Evolutionary conservation across 2,329 filamentous ascomycete species (phyloP).

Genomic region (Ceratocystiopsis sp.): DNA sequence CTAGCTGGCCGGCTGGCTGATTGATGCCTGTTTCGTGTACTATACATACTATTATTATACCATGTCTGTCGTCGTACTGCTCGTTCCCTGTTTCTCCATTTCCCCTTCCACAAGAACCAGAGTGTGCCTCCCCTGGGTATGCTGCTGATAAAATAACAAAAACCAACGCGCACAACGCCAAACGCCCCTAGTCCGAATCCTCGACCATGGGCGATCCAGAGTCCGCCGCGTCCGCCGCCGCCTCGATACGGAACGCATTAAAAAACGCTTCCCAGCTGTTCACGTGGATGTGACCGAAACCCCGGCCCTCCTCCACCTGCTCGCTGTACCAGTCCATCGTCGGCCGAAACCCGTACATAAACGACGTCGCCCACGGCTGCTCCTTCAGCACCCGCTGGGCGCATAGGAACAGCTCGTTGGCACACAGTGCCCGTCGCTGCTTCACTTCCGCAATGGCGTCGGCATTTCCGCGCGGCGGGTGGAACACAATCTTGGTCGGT

Average conservation of each 20-base stretch:
- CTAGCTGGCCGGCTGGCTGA: no score
- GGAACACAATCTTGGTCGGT: slow-evolving; percentile 23
- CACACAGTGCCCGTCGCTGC: slow-evolving; percentile 12
- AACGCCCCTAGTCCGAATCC: neutral
- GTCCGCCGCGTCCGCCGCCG: neutral
- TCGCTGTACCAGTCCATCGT: slow-evolving; percentile 35
- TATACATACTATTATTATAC: neutral
- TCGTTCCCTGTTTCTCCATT: no score
- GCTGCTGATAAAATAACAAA: no score
- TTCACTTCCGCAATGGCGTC: no score
- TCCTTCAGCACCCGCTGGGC: slow-evolving; percentile 13
- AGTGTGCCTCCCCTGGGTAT: no score
- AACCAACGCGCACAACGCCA: no score
- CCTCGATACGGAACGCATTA: neutral
- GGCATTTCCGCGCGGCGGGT: slow-evolving; percentile 22
- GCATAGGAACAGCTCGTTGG: slow-evolving; percentile 27
- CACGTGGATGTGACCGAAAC: slow-evolving; percentile 31
- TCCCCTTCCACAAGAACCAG: neutral
- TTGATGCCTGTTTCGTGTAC: neutral
- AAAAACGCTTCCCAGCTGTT: slow-evolving; percentile 26
- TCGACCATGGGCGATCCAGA: no score
- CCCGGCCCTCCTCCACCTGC: slow-evolving; percentile 28
- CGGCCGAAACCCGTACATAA: slow-evolving; percentile 26
- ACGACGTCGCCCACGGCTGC: slow-evolving; percentile 10
- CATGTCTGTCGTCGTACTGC: no score